Evolutionary conservation across 139 green algal species (phyloP), one percentile per base, ranked within the genome.

Genomic region (Chara braunii): DNA sequence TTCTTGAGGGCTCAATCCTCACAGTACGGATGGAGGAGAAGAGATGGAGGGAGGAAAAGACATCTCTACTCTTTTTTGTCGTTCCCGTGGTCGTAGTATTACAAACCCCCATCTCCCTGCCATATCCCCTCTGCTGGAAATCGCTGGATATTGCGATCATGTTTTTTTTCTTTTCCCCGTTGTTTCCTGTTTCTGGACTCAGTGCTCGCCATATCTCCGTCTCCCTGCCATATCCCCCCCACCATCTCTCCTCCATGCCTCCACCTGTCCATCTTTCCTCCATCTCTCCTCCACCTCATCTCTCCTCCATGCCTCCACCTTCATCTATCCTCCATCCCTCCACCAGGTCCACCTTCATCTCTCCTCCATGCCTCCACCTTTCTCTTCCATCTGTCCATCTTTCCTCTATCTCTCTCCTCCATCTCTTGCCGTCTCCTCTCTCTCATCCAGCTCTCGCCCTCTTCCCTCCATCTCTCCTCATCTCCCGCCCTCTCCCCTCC

Each of bases 351-450:
- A 43, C 50, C 56, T n/a, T 65, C n/a, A 37, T 64, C 40, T 9
- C 42, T 37, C 56, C 61, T 44, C 56, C 3, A 44, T 23, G 56
- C 56, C 61, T 2, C 37, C 56, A 18, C 23, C 22, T 23, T 65
- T 65, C 56, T 44, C 56, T 8, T 44, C 56, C 34, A 22, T 23
- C 35, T 7, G 29, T 0, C 9, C 42, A 34, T 26, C 56, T n/a
- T 65, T 44, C 4, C 30, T 22, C 56, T 31, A 63, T 35, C 56
- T 29, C 23, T 66, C 31, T 43, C 56, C n/a, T 60, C n/a, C 56
- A 11, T 6, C 9, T 6, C 54, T 36, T n/a, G n/a, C n/a, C n/a
- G n/a, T n/a, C n/a, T n/a, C n/a, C n/a, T n/a, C n/a, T n/a, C n/a
- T n/a, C n/a, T n/a, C n/a, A n/a, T n/a, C n/a, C n/a, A n/a, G n/a